Percentiles rank a stretch among this genome's conserved stretches.
Conservation (phyloP, 192 early-diverging fungal genomes). For the Chytriomyces sp. region DNA sequence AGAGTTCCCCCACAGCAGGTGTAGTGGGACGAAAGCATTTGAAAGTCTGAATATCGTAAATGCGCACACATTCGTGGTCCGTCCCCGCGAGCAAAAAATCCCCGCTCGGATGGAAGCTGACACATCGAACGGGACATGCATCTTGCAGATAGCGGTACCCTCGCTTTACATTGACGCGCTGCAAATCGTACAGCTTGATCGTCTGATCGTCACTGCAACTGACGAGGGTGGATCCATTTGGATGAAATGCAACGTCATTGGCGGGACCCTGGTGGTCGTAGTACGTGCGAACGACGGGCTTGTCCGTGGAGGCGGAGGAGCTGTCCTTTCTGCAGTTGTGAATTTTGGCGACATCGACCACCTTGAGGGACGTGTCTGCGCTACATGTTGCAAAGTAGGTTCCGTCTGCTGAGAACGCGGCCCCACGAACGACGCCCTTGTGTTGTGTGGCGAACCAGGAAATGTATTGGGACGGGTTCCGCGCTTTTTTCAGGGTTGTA, state of each 20-base stretch:
- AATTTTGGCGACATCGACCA: slow-evolving; percentile 86
- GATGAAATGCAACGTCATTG: slow-evolving; percentile 88
- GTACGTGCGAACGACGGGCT: slow-evolving; percentile 85
- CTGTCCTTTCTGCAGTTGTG: slow-evolving; percentile 61
- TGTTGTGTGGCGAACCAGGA: slow-evolving; percentile 78
- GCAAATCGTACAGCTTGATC: slow-evolving; percentile 90
- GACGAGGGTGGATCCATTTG: slow-evolving; percentile 87
- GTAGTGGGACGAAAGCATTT: slow-evolving; percentile 73
- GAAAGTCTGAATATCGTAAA: slow-evolving; percentile 84
- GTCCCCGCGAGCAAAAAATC: slow-evolving; percentile 76
- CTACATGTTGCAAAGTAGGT: slow-evolving; percentile 88
- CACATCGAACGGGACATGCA: slow-evolving; percentile 65
- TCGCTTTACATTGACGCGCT: slow-evolving; percentile 76
- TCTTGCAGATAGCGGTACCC: slow-evolving; percentile 83
- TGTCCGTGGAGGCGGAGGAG: slow-evolving; percentile 56
- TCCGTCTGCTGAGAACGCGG: slow-evolving; percentile 62
- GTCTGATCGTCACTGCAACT: slow-evolving; percentile 81
- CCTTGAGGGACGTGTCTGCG: slow-evolving; percentile 84
- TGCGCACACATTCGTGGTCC: slow-evolving; percentile 76
- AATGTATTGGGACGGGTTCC: slow-evolving; percentile 56
- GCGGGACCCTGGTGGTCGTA: slow-evolving; percentile 84
- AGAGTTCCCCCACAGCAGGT: slow-evolving; percentile 44
- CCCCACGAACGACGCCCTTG: slow-evolving; percentile 63
- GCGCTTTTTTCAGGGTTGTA: too few species aligned
- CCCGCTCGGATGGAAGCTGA: slow-evolving; percentile 92